Base-by-base conservation (phyloP, 495 filamentous ascomycete genomes). In the Aspergillus ostianus region DNA sequence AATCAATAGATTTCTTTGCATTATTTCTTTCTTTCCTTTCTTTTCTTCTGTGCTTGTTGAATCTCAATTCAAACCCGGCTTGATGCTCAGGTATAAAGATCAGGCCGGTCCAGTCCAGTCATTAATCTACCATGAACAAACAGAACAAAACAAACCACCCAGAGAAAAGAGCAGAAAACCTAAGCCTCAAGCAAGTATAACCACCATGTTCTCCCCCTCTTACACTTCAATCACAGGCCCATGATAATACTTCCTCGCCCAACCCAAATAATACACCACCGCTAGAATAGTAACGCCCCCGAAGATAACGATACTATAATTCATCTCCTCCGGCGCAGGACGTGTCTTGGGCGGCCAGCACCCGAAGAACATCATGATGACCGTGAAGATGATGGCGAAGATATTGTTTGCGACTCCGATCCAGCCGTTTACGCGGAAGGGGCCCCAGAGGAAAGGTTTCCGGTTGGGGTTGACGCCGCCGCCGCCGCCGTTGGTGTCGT, bases 261-360 rank as follows among this genome's bases (percentile, higher is more conserved):
- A 59, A 7, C 72, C 18, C 15, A 73, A 9, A 55, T 77, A 80
- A 47, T 75, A 75, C 4, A 68, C 53, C 15, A 70, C 56, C 0
- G 71, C 68, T 2, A 77, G 57, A 0, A 74, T n/a, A 45, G 77
- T 66, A 17, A 71, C 70, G 2, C 60, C 68, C 1, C 62, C 66
- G 29, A 70, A 78, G 6, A 77, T 76, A 4, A 80, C 64, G 20
- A 79, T 66, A 48, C 70, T 78, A 64, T 71, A 82, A 62, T 84
- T 82, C 76, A 82, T 79, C 1, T 63, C 68, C n/a, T 67, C 67
- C 1, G 72, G 62, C 15, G 70, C 74, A 0, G 73, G 67, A 2
- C 71, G 51, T 27, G 72, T 67, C 20, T 63, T 46, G 52, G 65
- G 51, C 20, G 80, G 73, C 77, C 78, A 82, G 64, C 79, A 82